Base-by-base conservation (phyloP, 116 monocot species). In the Thalassia testudinum region DNA sequence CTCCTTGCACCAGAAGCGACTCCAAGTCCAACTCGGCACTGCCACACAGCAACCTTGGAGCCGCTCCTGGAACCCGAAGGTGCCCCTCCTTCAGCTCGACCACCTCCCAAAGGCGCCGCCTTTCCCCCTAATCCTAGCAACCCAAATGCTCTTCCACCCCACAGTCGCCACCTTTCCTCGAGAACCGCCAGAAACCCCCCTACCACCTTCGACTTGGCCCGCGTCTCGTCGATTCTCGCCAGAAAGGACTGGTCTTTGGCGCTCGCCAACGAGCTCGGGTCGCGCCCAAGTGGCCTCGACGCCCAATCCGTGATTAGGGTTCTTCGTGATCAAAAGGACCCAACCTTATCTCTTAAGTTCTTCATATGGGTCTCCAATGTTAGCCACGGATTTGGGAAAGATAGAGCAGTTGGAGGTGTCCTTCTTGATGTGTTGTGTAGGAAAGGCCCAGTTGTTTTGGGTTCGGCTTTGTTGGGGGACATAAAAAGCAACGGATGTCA, bases 401-500 rank as follows among this genome's bases (percentile, higher is more conserved):
- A 95, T 49, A 47, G 19, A 15, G 72, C 66, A 5, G 65, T 87
- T 24, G 44, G 55, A 0, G 52, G 64, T n/a, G 64, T 68, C 49
- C 59, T 95, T 14, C 47, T 59, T 1, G 76, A 84, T 45, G 29
- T 72, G 18, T 58, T 95, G 1, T 66, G 55, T 51, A 68, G 76
- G 64, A 83, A 56, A 67, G 87, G 87, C 14, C 84, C 93, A 0
- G 73, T 87, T 0, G 64, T 84, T 20, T 60, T 93, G 37, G 76
- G 84, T 1, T 27, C 37, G 0, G 66, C 77, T 26, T 25, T 93
- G 0, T 21, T 93, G 50, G 62, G 68, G 15, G 87, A 87, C 20
- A 56, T 87, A 19, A 73, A 27, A 14, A 50, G 48, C 6, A 64
- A 52, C 8, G 76, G 81, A 0, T 78, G 67, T 54, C 49, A 42